phyloP scores from a whole-genome alignment of 2,329 filamentous ascomycete genomes.

The Epichloe sibirici region DNA sequence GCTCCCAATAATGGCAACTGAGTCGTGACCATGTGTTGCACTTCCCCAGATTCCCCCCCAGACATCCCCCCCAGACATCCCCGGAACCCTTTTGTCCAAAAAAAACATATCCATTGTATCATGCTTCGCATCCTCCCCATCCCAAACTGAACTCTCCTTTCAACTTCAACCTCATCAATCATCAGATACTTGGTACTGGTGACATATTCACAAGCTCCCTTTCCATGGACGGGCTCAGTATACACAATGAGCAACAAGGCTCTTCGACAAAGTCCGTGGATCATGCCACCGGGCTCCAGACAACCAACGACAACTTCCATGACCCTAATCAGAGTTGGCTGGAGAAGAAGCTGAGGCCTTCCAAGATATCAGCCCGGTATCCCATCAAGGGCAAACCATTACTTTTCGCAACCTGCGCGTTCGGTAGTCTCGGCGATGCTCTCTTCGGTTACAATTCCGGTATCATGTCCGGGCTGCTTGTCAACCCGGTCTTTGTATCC shows the following conservation, averaged over 20 bases:
- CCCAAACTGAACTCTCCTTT: no score
- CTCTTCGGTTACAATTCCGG: constrained; percentile 8
- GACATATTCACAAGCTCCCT: background rate
- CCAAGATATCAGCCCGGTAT: constrained; percentile 3
- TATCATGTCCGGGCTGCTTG: constrained; percentile 8
- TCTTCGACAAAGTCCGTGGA: background rate
- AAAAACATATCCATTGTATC: no score
- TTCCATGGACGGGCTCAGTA: background rate
- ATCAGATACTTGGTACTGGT: no score
- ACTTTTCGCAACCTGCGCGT: constrained; percentile 8
- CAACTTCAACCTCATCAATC: no score
- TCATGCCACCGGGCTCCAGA: background rate
- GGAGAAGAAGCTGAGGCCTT: constrained; percentile 6
- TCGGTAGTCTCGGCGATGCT: constrained; percentile 9
- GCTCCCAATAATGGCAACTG: no score
- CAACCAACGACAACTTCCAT: no score
- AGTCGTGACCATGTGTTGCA: no score
- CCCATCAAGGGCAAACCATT: constrained; percentile 8
- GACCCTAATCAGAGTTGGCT: background rate
- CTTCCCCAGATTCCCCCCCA: no score
- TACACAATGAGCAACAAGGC: background rate
- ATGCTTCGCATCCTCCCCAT: no score
- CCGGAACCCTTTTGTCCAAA: no score
- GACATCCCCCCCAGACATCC: no score
- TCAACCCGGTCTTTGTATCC: constrained; percentile 8